Percentiles rank a stretch among this genome's conserved stretches.
These are phyloP conservation scores for Fusarium lateritium DNA, from an alignment of 2,329 filamentous ascomycete genomes.

Conservation along the genomic window DNA sequence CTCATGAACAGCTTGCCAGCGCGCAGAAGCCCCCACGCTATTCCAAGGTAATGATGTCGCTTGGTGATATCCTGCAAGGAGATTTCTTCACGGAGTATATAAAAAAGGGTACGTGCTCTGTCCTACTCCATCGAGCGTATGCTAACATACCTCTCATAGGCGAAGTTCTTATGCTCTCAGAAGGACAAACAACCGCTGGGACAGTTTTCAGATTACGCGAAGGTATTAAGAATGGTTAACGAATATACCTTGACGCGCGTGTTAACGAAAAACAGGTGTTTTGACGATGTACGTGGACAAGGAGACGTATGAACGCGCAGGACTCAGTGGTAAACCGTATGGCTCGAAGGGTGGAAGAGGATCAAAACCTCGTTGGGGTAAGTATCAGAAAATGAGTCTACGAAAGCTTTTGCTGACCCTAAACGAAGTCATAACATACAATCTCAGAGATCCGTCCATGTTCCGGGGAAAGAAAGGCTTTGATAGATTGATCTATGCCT, in stretches of 20 bases:
- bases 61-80: conserved; percentile 79
- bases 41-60: conserved; percentile 78
- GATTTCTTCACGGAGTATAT: conserved; percentile 89
- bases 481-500: conserved; percentile 82
- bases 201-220: conserved; percentile 80
- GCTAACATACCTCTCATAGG: conserved; percentile 62
- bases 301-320: conserved; percentile 85
- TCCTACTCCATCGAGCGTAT: not conserved
- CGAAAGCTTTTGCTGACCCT: conserved; percentile 45
- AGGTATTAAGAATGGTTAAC: conserved; percentile 62
- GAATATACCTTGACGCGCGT: not conserved
- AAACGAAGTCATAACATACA: conserved; percentile 77
- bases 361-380: conserved; percentile 81
- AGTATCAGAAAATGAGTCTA: conserved; percentile 43
- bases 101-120: conserved; percentile 73
- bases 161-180: conserved; percentile 86
- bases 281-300: conserved; percentile 85
- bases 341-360: conserved; percentile 71
- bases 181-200: conserved; percentile 78
- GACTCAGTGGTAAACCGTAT: conserved; percentile 80
- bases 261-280: conserved; percentile 64
- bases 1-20: conserved; percentile 67
- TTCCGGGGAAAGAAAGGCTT: conserved; percentile 87
- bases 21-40: conserved; percentile 63
- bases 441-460: conserved; percentile 83